A percentile compares a stretch with the other conserved stretches of the same genome.
Evolutionary conservation across 805 yeast species (phyloP).

Genomic region (Lachancea meyersii): DNA sequence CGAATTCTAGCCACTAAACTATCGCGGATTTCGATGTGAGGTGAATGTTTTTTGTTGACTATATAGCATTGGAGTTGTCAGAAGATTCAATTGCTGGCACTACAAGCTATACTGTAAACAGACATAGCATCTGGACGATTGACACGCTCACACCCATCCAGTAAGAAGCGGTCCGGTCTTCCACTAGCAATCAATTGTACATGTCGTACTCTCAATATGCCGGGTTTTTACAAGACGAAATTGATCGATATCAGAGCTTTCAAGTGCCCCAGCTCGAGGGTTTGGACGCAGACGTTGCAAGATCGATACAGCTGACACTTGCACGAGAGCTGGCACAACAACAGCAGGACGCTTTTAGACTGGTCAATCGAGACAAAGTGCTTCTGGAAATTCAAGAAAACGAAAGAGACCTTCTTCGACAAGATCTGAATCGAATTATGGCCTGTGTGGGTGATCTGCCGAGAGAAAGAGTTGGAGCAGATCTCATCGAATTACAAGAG

Average conservation of each 20-base stretch:
- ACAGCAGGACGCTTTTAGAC: conserved; percentile 2
- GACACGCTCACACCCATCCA: no score
- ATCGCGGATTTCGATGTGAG: conserved; percentile 12
- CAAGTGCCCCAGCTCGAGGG: neutral
- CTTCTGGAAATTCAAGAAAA: conserved; percentile 15
- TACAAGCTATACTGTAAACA: no score
- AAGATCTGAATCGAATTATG: conserved; percentile 14
- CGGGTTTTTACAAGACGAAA: neutral
- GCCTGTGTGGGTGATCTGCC: conserved; percentile 27
- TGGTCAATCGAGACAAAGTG: conserved; percentile 16
- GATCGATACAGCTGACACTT: neutral
- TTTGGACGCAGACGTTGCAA: neutral
- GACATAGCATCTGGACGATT: no score
- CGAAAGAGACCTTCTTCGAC: conserved; percentile 16
- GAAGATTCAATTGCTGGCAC: no score
- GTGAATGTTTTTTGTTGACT: neutral
- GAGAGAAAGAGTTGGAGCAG: conserved; percentile 19
- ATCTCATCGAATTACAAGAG: conserved; percentile 10
- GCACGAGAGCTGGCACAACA: conserved; percentile 1
- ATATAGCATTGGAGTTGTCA: no score
- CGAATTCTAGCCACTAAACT: conserved; percentile 18
- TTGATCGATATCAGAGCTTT: neutral
- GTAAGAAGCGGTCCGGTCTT: no score
- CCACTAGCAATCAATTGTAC: no score
- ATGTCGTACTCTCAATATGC: conserved; percentile 2